Evolutionary conservation across 805 yeast species (phyloP).

Genomic region (Lipomyces anomalus): DNA sequence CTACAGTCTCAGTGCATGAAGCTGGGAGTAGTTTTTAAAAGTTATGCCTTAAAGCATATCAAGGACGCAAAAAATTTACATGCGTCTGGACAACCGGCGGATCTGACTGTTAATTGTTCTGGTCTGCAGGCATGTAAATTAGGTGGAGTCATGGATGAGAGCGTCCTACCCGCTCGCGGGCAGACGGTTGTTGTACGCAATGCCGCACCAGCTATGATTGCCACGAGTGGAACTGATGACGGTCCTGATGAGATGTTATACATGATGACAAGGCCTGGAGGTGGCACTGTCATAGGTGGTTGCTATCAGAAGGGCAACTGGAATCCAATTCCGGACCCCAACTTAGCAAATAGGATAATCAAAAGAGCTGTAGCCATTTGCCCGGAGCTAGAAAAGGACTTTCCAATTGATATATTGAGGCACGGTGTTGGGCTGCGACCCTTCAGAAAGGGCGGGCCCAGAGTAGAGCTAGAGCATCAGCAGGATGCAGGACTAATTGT

Average conservation of each 20-base stretch:
- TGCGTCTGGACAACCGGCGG: constrained; percentile 31
- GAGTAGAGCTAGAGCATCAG: constrained; percentile 52
- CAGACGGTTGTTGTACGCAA: constrained; percentile 62
- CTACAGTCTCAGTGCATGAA: constrained; percentile 43
- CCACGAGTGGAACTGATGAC: constrained; percentile 13
- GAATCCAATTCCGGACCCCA: constrained; percentile 52
- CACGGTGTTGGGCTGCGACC: constrained; percentile 76
- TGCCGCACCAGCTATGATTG: constrained; percentile 21
- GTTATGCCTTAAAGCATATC: constrained; percentile 39
- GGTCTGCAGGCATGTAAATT: constrained; percentile 63
- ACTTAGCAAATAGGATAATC: constrained; percentile 57
- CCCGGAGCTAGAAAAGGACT: constrained; percentile 39
- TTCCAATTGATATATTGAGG: constrained; percentile 48
- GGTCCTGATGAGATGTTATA: constrained; percentile 24
- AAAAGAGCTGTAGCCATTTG: constrained; percentile 36
- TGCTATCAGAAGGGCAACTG: constrained; percentile 59
- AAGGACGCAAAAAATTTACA: constrained; percentile 46
- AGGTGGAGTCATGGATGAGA: constrained; percentile 59
- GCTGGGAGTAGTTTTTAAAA: constrained; percentile 45
- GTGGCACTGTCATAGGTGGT: constrained; percentile 71
- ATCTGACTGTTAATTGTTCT: constrained; percentile 64
- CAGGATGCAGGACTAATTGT: constrained; percentile 39
- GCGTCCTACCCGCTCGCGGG: constrained; percentile 70
- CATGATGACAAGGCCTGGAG: constrained; percentile 39
- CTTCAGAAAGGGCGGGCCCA: constrained; percentile 64